Evolutionary conservation across 306 rosid genomes (phyloP).

Genomic region (Lathyrus sativus): DNA sequence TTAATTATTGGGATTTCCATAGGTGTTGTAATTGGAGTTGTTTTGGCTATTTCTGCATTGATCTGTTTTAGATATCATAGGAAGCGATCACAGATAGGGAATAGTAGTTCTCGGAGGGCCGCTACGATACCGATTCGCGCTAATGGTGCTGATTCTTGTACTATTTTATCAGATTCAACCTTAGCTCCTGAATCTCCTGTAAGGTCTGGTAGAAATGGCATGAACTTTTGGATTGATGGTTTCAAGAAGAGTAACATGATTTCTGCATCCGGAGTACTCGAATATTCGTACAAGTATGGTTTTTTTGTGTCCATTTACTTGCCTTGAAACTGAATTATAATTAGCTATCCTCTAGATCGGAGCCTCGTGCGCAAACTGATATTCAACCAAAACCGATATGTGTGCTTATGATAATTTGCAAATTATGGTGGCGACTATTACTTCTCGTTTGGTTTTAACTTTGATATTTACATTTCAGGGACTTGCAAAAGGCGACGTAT

Average conservation of each 20-base stretch:
- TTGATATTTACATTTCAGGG: slow-evolving; percentile 55
- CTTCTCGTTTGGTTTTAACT: slow-evolving; percentile 15
- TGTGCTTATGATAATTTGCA: slow-evolving; percentile 2
- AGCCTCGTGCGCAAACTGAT: background rate
- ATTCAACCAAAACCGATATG: background rate
- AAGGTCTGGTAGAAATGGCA: slow-evolving; percentile 64
- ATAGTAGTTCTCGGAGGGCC: slow-evolving; percentile 91
- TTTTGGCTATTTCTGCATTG: slow-evolving; percentile 75
- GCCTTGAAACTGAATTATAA: slow-evolving; percentile 5
- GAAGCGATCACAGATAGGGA: slow-evolving; percentile 88
- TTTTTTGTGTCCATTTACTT: slow-evolving; percentile 24
- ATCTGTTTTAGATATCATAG: slow-evolving; percentile 82
- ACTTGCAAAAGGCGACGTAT: slow-evolving; percentile 88
- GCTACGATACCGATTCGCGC: slow-evolving; percentile 83
- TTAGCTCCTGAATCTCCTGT: slow-evolving; percentile 94
- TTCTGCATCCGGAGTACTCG: slow-evolving; percentile 89
- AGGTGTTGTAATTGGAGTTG: slow-evolving; percentile 90
- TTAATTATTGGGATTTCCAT: slow-evolving; percentile 89
- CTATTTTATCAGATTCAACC: slow-evolving; percentile 82
- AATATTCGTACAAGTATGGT: slow-evolving; percentile 88
- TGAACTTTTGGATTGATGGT: slow-evolving; percentile 81
- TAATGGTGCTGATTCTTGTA: slow-evolving; percentile 84
- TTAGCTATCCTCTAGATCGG: background rate
- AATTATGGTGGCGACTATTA: slow-evolving; percentile 2
- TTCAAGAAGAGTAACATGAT: slow-evolving; percentile 72